Conservation (phyloP, 2,329 filamentous ascomycete species). For the Cytospora leucostoma region DNA sequence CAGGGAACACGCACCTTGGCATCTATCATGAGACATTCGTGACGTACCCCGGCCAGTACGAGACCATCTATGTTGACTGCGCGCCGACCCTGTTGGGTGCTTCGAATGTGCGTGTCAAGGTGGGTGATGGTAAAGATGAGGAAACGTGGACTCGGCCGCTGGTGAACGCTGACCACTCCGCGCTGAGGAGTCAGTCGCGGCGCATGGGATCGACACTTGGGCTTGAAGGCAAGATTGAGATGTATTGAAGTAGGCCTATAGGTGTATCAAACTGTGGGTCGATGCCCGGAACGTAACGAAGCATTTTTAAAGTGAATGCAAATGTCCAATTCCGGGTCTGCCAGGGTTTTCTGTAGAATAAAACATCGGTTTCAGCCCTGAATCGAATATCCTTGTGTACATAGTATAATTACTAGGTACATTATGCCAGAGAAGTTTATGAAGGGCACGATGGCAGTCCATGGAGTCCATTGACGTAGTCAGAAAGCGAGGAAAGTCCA, state of each 20-base stretch:
- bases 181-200: constrained; percentile 39
- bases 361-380: no score
- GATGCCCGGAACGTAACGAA: no score
- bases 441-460: no score
- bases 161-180: constrained; percentile 37
- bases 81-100: constrained; percentile 41
- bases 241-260: not conserved
- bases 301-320: no score
- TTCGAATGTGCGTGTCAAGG: constrained; percentile 29
- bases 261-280: not conserved
- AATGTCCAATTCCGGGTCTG: no score
- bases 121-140: constrained; percentile 28
- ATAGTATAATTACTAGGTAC: no score
- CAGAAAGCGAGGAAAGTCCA: no score
- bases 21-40: constrained; percentile 59
- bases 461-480: no score
- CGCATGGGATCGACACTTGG: constrained; percentile 32
- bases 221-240: not conserved
- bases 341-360: no score
- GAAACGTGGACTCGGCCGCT: constrained; percentile 39
- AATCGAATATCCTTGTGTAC: no score
- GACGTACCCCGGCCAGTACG: constrained; percentile 47
- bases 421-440: no score
- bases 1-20: constrained; percentile 43
- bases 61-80: constrained; percentile 53